Evolutionary conservation across 202 grass and related monocot genomes (phyloP).

Genomic region (Setaria viridis): DNA sequence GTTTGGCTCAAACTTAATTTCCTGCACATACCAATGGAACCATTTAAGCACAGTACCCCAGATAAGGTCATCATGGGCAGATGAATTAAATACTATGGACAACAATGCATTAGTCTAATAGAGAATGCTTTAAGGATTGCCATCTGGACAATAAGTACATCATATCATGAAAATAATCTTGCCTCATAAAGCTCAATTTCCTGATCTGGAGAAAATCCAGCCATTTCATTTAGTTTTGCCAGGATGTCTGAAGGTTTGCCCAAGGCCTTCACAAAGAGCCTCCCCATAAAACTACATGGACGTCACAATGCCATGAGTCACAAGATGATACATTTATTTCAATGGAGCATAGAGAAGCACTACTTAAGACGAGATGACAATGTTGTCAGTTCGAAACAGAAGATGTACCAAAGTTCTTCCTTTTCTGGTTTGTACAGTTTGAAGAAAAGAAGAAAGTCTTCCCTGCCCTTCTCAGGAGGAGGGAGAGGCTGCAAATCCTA

Average conservation of each 20-base stretch:
- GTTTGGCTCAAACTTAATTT: slow-evolving; percentile 93
- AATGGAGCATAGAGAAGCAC: neutral
- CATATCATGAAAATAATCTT: slow-evolving; percentile 42
- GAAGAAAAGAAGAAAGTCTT: slow-evolving; percentile 94
- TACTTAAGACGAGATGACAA: slow-evolving; percentile 27
- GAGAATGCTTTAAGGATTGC: slow-evolving; percentile 19
- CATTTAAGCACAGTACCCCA: slow-evolving; percentile 15
- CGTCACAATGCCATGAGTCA: slow-evolving; percentile 29
- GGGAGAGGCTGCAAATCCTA: slow-evolving; percentile 73
- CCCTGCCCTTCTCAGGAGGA: slow-evolving; percentile 79
- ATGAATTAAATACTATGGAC: slow-evolving; percentile 24
- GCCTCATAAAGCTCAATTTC: slow-evolving; percentile 90
- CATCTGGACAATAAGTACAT: slow-evolving; percentile 26
- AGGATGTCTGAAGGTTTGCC: slow-evolving; percentile 80
- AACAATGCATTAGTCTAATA: neutral
- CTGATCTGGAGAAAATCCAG: slow-evolving; percentile 73
- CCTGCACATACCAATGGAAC: slow-evolving; percentile 61
- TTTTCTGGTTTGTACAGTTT: slow-evolving; percentile 90
- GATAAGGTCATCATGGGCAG: slow-evolving; percentile 17
- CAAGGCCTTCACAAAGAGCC: slow-evolving; percentile 68
- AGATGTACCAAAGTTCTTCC: slow-evolving; percentile 73
- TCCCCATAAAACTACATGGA: slow-evolving; percentile 71
- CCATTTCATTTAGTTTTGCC: slow-evolving; percentile 81
- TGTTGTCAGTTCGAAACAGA: slow-evolving; percentile 27
- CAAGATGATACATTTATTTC: neutral